These are phyloP conservation scores for Lanmaoa rubissima DNA, from an alignment of 768 basidiomycete genomes.

Conservation along the genomic window DNA sequence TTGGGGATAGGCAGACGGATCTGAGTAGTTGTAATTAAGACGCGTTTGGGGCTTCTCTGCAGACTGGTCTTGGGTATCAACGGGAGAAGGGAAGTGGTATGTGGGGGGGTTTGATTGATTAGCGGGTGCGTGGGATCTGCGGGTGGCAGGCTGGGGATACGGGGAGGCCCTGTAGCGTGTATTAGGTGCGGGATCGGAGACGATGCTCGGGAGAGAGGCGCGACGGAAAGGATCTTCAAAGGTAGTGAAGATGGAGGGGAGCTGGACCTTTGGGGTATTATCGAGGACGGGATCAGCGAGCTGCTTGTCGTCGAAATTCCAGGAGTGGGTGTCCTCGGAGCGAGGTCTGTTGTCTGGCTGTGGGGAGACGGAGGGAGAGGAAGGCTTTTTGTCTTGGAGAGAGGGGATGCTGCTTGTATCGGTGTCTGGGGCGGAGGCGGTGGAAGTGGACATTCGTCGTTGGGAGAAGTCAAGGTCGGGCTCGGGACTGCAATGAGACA, in stretches of 20 bases:
- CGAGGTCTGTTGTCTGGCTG: slow-evolving; percentile 49
- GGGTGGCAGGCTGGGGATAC: slow-evolving; percentile 49
- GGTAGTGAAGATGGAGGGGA: slow-evolving; percentile 71
- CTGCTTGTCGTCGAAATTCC: slow-evolving; percentile 38
- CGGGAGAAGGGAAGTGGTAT: slow-evolving; percentile 53
- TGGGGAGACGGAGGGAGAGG: slow-evolving; percentile 51
- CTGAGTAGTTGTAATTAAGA: slow-evolving; percentile 41
- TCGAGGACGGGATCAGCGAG: slow-evolving; percentile 41
- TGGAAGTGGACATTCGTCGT: slow-evolving; percentile 79
- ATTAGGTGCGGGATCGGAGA: slow-evolving; percentile 42
- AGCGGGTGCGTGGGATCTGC: slow-evolving; percentile 47
- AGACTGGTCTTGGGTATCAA: slow-evolving; percentile 39
- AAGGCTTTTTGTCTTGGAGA: slow-evolving; percentile 56
- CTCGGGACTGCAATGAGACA: slow-evolving; percentile 35
- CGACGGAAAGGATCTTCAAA: slow-evolving; percentile 67
- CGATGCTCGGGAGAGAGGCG: slow-evolving; percentile 60
- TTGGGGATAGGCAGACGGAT: slow-evolving; percentile 47
- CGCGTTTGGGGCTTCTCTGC: slow-evolving; percentile 40
- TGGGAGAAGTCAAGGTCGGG: slow-evolving; percentile 51
- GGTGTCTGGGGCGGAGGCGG: slow-evolving; percentile 61
- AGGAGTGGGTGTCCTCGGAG: slow-evolving; percentile 24
- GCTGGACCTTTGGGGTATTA: slow-evolving; percentile 53
- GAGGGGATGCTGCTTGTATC: slow-evolving; percentile 58
- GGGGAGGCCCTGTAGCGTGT: slow-evolving; percentile 54
- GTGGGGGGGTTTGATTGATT: slow-evolving; percentile 40